Percentiles rank a stretch among this genome's conserved stretches.
phyloP scores from a whole-genome alignment of 129 eudicot species.

The Apium graveolens region DNA sequence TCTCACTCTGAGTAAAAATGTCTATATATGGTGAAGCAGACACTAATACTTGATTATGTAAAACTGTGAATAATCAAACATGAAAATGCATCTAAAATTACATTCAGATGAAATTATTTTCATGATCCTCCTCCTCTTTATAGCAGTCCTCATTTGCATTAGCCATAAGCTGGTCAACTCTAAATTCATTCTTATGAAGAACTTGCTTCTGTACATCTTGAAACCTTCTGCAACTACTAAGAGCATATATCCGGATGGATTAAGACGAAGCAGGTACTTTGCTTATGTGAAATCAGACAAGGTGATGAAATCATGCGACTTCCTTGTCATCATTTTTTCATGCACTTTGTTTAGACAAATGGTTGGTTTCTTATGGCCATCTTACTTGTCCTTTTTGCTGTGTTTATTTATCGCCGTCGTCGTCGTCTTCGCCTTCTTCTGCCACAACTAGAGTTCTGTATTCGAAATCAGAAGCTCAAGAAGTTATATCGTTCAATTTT shows the following conservation, averaged over 20 bases:
- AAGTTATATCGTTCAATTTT: not conserved
- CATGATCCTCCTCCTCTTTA: not conserved
- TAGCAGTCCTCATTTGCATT: not conserved
- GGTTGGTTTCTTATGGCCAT: not conserved
- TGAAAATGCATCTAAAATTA: not conserved
- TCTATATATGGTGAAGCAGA: not conserved
- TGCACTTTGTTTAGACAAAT: not conserved
- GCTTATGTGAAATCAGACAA: slow-evolving; percentile 11
- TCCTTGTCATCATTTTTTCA: slow-evolving; percentile 23
- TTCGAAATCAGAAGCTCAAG: not conserved
- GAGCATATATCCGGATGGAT: not conserved
- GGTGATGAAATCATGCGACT: slow-evolving; percentile 23
- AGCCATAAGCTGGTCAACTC: not conserved
- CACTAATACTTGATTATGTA: too few relatives aligned
- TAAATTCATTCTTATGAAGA: not conserved
- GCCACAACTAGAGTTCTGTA: not conserved
- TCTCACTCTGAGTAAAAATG: not conserved
- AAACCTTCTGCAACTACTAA: not conserved
- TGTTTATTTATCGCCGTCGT: not conserved
- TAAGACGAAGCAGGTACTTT: slow-evolving; percentile 2
- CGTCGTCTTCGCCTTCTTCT: not conserved
- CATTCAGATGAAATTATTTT: not conserved
- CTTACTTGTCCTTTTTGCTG: slow-evolving; percentile 2
- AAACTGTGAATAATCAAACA: not conserved
- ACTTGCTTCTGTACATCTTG: not conserved